Percentiles rank a stretch among this genome's conserved stretches.
Conservation (phyloP, 805 yeast genomes). For the Starmerella sirachaensis region DNA sequence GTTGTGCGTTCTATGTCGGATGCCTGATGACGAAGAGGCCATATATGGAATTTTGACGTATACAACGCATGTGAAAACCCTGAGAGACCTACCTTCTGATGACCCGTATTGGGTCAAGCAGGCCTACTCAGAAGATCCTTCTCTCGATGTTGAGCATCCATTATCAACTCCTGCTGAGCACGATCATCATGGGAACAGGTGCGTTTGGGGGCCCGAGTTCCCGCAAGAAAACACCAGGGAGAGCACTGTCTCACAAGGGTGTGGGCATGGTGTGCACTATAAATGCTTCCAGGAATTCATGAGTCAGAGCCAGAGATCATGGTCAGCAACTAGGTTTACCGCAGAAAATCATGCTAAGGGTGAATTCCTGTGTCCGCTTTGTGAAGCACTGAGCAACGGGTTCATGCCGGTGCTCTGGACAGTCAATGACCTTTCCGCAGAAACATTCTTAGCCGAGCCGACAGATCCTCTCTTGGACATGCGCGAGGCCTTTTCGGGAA, state of each 20-base stretch:
- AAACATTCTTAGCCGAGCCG: conserved; percentile 5
- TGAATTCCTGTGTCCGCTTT: conserved; percentile 80
- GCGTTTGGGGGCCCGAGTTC: conserved; percentile 59
- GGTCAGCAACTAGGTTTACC: conserved; percentile 43
- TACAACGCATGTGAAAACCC: conserved; percentile 28
- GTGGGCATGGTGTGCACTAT: conserved; percentile 92
- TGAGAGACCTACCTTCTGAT: conserved; percentile 52
- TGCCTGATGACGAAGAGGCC: conserved; percentile 52
- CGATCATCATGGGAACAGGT: conserved; percentile 36
- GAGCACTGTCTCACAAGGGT: conserved; percentile 46
- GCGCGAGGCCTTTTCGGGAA: conserved; percentile 1
- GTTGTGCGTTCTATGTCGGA: conserved; percentile 72
- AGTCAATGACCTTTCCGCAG: conserved; percentile 29
- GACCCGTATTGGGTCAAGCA: conserved; percentile 54
- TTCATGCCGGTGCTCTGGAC: conserved; percentile 67
- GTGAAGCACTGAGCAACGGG: conserved; percentile 74
- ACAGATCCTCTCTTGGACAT: conserved; percentile 5
- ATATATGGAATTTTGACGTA: conserved; percentile 66
- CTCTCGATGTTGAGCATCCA: conserved; percentile 17
- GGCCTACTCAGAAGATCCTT: conserved; percentile 20
- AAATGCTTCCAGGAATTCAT: conserved; percentile 59
- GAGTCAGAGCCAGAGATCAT: conserved; percentile 22
- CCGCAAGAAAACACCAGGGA: conserved; percentile 25
- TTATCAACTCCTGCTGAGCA: conserved; percentile 14
- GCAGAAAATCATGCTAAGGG: conserved; percentile 59